Conservation (phyloP, 768 basidiomycete species). For the Inosperma sp. region DNA sequence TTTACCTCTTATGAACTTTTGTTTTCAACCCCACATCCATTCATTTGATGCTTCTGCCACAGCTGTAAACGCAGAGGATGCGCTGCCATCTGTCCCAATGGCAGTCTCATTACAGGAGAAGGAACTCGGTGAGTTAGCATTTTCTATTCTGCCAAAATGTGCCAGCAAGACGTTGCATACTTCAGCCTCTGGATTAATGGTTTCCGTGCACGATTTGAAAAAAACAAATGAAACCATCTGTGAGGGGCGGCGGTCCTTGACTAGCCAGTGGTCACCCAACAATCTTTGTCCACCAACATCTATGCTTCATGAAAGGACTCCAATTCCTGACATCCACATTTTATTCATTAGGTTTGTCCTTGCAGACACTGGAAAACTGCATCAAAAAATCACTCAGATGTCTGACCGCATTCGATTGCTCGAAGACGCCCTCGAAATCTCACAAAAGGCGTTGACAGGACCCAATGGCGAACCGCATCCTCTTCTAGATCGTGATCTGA, state of each 20-base stretch:
- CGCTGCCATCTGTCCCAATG: constrained; percentile 74
- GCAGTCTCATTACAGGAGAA: constrained; percentile 71
- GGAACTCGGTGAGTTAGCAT: constrained; percentile 56
- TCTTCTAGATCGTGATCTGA: constrained; percentile 52
- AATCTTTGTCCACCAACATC: no score
- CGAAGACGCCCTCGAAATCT: constrained; percentile 59
- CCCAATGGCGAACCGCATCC: constrained; percentile 48
- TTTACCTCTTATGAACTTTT: not conserved
- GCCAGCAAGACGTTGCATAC: not conserved
- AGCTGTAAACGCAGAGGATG: constrained; percentile 72
- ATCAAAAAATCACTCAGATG: constrained; percentile 64
- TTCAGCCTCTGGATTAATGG: no score
- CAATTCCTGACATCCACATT: constrained; percentile 4
- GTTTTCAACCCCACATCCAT: not conserved
- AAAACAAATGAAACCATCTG: no score
- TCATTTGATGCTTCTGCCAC: not conserved
- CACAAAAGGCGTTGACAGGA: constrained; percentile 45
- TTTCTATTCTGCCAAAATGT: not conserved
- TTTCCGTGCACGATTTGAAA: no score
- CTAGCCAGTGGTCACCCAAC: no score
- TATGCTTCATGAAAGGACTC: not conserved
- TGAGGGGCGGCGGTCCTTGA: no score
- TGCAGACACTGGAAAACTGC: constrained; percentile 66
- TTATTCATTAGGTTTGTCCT: constrained; percentile 55
- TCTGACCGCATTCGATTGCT: constrained; percentile 67